Base-by-base conservation (phyloP, 2,329 filamentous ascomycete species). In the Epichloe typhina region DNA sequence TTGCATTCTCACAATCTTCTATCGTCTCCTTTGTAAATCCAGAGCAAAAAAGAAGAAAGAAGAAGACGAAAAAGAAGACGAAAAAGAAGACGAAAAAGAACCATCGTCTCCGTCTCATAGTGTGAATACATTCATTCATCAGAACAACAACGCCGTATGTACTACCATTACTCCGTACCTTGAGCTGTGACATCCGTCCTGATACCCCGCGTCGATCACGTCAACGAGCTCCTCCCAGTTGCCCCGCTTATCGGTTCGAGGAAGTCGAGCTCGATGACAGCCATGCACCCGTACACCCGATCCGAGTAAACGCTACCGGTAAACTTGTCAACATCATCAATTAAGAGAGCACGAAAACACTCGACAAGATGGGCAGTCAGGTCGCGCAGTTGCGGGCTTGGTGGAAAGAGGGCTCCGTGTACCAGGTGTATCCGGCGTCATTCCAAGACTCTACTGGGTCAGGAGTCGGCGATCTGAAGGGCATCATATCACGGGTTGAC, bases 381-480 rank as follows among this genome's bases (percentile, higher is more conserved):
- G 54, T 45, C 26, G 53, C 63, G 37, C 62, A 60, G 48, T 55
- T 55, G 8, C 61, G 61, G 35, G 59, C 61, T 15, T 82, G 77
- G 77, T 82, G 79, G 78, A 80, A 80, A 56, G 76, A 81, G 60
- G 72, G 70, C 47, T 70, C 74, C 9, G 75, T 81, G 21, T 82
- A 82, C 59, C 77, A 82, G 55, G 73, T 82, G 54, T 82, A 81
- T 59, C 76, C 77, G 2, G 73, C 78, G n/a, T 78, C 74, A 26
- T 82, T 81, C 66, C 72, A 77, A 54, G 77, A 80, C 60, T 74
- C 73, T 41, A 79, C 74, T 19, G 74, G 73, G 40, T 72, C 76
- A 51, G 77, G 77, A 5, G 63, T 73, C 45, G 77, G 77, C 40
- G 77, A 80, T 53, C 63, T 81, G n/a, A 71, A 70, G 45, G 77